These are phyloP conservation scores for Exophiala spinifera DNA, from an alignment of 2,329 filamentous ascomycete genomes.

Conservation along the genomic window DNA sequence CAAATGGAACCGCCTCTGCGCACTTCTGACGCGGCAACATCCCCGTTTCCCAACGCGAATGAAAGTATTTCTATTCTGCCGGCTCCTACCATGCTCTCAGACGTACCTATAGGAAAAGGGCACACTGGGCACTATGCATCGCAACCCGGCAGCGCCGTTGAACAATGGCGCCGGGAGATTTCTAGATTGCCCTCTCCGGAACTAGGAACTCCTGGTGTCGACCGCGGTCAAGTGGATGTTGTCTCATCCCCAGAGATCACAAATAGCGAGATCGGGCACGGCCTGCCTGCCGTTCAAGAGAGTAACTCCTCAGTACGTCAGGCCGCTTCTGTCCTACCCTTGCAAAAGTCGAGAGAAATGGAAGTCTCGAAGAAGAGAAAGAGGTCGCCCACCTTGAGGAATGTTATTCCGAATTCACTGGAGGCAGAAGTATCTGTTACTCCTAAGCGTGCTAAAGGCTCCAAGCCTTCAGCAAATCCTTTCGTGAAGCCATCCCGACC, in stretches of 20 bases:
- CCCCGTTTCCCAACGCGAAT: background rate
- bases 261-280: background rate
- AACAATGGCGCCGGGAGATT: slow-evolving; percentile 2
- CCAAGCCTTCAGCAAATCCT: background rate
- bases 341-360: background rate
- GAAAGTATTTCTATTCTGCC: background rate
- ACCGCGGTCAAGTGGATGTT: background rate
- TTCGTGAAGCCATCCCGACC: background rate
- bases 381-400: background rate
- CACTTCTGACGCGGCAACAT: background rate
- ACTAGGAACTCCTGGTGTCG: slow-evolving; percentile 6
- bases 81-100: background rate
- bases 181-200: slow-evolving; percentile 3
- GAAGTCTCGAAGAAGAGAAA: background rate
- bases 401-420: background rate
- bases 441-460: background rate
- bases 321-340: too few species aligned
- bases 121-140: background rate
- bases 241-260: background rate
- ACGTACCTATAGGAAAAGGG: background rate
- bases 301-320: background rate
- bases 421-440: background rate
- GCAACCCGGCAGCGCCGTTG: slow-evolving; percentile 32
- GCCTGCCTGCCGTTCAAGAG: background rate
- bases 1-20: background rate